Percentiles rank a stretch among this genome's conserved stretches.
Evolutionary conservation across 2,329 filamentous ascomycete genomes (phyloP).

Genomic region (Pseudogymnoascus sp.): DNA sequence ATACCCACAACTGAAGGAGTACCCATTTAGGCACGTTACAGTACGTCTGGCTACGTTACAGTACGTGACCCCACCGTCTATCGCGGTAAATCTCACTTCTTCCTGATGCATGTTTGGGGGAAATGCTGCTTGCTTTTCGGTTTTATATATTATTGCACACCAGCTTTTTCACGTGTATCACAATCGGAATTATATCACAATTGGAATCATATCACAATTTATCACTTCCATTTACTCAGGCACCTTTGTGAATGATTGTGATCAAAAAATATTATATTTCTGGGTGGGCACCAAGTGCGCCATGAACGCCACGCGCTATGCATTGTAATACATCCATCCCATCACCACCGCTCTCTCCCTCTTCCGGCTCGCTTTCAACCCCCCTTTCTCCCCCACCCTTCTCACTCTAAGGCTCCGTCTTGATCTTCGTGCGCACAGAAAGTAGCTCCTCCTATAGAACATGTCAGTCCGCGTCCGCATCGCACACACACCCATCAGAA

Average conservation of each 20-base stretch:
- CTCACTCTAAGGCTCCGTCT: constrained; percentile 23
- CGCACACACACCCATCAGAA: not conserved
- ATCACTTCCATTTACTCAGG: not conserved
- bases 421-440: constrained; percentile 25
- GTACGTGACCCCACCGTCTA: not conserved
- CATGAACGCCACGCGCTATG: not conserved
- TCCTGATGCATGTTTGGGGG: not conserved
- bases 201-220: not conserved
- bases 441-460: constrained; percentile 24
- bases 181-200: not conserved
- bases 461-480: not conserved
- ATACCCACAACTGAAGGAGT: not conserved
- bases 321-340: not conserved
- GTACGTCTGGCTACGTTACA: not conserved
- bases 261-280: not conserved
- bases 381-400: too few species aligned
- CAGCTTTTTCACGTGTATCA: not conserved
- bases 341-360: not conserved
- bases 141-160: not conserved
- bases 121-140: not conserved
- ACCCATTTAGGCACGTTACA: constrained; percentile 2
- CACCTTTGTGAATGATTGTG: not conserved
- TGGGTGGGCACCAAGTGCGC: not conserved
- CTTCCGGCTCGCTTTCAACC: not conserved
- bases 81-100: not conserved